Evolutionary conservation across 2,329 filamentous ascomycete species (phyloP).

Genomic region (Colletotrichum sp.): DNA sequence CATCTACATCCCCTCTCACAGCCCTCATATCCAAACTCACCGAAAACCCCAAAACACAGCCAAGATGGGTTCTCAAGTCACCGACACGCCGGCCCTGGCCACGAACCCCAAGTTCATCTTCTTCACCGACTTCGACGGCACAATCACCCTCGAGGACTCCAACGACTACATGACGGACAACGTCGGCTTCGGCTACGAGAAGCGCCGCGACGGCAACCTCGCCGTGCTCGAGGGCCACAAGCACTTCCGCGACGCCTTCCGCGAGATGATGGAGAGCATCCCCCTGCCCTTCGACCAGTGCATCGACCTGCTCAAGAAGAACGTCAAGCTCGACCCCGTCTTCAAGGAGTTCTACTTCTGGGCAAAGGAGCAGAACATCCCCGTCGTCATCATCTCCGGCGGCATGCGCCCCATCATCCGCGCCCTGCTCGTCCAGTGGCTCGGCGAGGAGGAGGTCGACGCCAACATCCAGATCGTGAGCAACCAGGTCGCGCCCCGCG

Average conservation of each 20-base stretch:
- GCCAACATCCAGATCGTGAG: slow-evolving; percentile 88
- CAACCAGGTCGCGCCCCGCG: slow-evolving; percentile 73
- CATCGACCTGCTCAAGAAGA: slow-evolving; percentile 76
- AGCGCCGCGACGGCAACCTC: slow-evolving; percentile 74
- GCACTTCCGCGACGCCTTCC: slow-evolving; percentile 85
- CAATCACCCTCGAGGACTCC: slow-evolving; percentile 77
- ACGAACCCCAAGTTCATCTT: slow-evolving; percentile 90
- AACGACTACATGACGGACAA: slow-evolving; percentile 85
- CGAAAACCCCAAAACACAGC: not conserved
- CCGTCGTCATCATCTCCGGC: slow-evolving; percentile 88
- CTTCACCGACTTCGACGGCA: slow-evolving; percentile 99
- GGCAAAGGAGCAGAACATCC: slow-evolving; percentile 81
- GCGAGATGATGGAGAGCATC: slow-evolving; percentile 90
- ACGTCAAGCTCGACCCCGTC: slow-evolving; percentile 86
- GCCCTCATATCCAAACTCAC: not conserved
- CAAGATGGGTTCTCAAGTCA: slow-evolving; percentile 47
- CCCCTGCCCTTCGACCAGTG: slow-evolving; percentile 81
- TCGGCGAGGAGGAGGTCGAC: slow-evolving; percentile 75
- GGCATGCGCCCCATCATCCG: slow-evolving; percentile 94
- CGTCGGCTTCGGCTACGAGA: slow-evolving; percentile 78
- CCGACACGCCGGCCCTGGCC: slow-evolving; percentile 61
- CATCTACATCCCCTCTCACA: not conserved
- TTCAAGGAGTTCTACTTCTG: slow-evolving; percentile 90
- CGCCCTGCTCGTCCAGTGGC: slow-evolving; percentile 77
- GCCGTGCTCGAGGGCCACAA: slow-evolving; percentile 75